Evolutionary conservation across 441 rosid species (phyloP).

Genomic region (Sinapis alba): DNA sequence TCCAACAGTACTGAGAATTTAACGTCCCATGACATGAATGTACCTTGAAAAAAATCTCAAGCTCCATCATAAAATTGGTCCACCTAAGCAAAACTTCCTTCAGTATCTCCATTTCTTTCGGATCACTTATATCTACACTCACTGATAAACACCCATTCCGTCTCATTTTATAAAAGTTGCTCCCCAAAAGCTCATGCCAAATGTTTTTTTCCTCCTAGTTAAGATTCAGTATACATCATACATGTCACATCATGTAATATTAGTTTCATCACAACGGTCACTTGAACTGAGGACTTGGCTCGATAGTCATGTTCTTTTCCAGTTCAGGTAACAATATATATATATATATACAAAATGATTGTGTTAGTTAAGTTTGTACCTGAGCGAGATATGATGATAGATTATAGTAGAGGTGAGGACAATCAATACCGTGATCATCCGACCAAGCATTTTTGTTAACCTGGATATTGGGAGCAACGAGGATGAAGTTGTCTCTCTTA

Average conservation of each 20-base stretch:
- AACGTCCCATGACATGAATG: not conserved
- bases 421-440: not conserved
- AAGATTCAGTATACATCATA: constrained; percentile 5
- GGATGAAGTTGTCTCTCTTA: not conserved
- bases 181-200: constrained; percentile 16
- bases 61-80: not conserved
- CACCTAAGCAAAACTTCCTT: constrained; percentile 9
- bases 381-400: constrained; percentile 1
- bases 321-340: not conserved
- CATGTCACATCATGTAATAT: not conserved
- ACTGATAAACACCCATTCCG: constrained; percentile 7
- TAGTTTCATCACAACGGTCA: too few species aligned
- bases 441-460: not conserved
- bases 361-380: constrained; percentile 19
- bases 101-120: constrained; percentile 14
- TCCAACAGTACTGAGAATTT: not conserved
- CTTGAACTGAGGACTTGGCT: too few species aligned
- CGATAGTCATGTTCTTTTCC: too few species aligned
- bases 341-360: not conserved
- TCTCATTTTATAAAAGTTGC: not conserved
- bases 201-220: constrained; percentile 7
- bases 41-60: constrained; percentile 21
- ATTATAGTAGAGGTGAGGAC: not conserved
- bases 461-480: constrained; percentile 10
- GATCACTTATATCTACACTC: not conserved